Conservation (phyloP, 495 filamentous ascomycete species). For the Hypomontagnella submonticulosa region DNA sequence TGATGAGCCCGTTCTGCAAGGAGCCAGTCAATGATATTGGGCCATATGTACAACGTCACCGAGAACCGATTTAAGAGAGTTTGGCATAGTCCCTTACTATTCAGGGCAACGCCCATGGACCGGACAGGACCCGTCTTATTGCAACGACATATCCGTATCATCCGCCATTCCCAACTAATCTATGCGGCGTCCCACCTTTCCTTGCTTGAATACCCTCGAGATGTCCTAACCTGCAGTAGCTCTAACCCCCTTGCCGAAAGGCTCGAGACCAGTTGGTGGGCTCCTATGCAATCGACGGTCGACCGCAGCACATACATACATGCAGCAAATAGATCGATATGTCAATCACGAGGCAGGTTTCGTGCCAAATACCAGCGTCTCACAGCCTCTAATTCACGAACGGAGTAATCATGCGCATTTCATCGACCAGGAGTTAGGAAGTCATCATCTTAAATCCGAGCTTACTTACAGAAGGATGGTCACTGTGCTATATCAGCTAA, state of each 20-base stretch:
- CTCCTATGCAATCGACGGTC: not conserved
- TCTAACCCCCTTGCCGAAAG: too few species aligned
- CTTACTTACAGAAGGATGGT: not conserved
- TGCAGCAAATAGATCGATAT: not conserved
- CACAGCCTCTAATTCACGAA: too few species aligned
- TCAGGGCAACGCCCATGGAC: too few species aligned
- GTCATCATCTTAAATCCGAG: slow-evolving; percentile 12
- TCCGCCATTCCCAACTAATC: too few species aligned
- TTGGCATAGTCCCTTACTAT: too few species aligned
- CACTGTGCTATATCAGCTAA: not conserved
- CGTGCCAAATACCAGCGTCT: not conserved
- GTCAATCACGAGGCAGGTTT: not conserved
- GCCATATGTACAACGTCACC: too few species aligned
- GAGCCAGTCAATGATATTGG: too few species aligned
- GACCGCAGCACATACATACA: not conserved
- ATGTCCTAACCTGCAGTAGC: too few species aligned
- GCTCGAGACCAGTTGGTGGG: not conserved
- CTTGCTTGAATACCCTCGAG: not conserved
- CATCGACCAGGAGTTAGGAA: slow-evolving; percentile 2
- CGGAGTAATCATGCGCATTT: not conserved
- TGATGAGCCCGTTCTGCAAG: too few species aligned
- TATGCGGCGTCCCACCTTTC: not conserved
- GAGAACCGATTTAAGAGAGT: too few species aligned
- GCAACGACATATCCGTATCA: too few species aligned
- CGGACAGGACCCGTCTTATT: too few species aligned